Percentiles rank a stretch among this genome's conserved stretches.
phyloP scores from a whole-genome alignment of 768 basidiomycete genomes.

The Mycena chlorophos region DNA sequence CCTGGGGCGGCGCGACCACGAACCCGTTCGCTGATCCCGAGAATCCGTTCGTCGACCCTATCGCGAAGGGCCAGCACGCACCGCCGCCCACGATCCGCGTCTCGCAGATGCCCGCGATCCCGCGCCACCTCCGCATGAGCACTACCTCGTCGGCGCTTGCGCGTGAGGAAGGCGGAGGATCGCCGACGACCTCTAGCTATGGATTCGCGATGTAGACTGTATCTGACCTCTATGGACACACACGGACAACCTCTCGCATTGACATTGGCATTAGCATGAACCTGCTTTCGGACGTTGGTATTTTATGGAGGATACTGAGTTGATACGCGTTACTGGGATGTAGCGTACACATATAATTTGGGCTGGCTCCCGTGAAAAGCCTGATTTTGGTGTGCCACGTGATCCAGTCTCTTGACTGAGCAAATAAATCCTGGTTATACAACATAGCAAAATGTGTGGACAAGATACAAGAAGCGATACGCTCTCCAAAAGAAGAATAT shows the following conservation, averaged over 20 bases:
- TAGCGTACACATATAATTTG: neutral
- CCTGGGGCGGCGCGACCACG: slow-evolving; percentile 14
- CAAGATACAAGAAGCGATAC: slow-evolving; percentile 1
- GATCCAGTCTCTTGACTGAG: neutral
- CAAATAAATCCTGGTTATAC: neutral
- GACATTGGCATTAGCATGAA: too few relatives aligned
- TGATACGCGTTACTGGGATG: too few relatives aligned
- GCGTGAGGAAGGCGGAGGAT: slow-evolving; percentile 8
- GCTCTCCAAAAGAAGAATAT: neutral
- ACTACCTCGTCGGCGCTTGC: slow-evolving; percentile 19
- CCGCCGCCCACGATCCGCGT: slow-evolving; percentile 12
- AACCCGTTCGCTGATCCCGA: slow-evolving; percentile 22
- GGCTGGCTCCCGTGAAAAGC: neutral
- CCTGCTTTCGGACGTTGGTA: too few relatives aligned
- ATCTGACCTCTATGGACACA: too few relatives aligned
- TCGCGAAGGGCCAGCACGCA: slow-evolving; percentile 15
- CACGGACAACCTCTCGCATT: too few relatives aligned
- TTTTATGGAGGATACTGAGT: too few relatives aligned
- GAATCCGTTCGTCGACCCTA: slow-evolving; percentile 21
- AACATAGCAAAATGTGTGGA: neutral
- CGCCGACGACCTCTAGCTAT: slow-evolving; percentile 17
- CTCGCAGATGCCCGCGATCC: slow-evolving; percentile 21
- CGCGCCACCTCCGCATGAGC: slow-evolving; percentile 19
- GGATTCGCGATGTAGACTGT: slow-evolving; percentile 21
- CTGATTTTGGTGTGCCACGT: neutral